phyloP scores from a whole-genome alignment of 1,139 yeast genomes.

The Yamadazyma triangularis region DNA sequence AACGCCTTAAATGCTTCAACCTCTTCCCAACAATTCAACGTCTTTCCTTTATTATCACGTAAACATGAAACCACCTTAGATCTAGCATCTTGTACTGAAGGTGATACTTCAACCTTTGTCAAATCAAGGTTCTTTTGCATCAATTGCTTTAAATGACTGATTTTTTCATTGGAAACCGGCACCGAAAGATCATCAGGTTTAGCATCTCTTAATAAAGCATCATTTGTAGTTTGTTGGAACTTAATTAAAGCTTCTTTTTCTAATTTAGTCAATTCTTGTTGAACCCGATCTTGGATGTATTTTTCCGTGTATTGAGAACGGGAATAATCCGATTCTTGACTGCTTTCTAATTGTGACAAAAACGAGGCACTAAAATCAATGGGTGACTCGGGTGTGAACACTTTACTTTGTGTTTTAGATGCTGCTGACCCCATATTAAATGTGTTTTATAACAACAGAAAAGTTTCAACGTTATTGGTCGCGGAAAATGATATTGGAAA shows the following conservation, averaged over 20 bases:
- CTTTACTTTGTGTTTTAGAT: slow-evolving; percentile 61
- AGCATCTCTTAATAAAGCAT: slow-evolving; percentile 31
- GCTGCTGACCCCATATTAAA: slow-evolving; percentile 57
- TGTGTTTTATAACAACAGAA: no score
- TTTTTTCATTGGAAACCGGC: slow-evolving; percentile 32
- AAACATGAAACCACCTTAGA: slow-evolving; percentile 61
- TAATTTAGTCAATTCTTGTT: slow-evolving; percentile 57
- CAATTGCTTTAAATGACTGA: slow-evolving; percentile 41
- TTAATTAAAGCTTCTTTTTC: slow-evolving; percentile 55
- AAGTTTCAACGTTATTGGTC: no score
- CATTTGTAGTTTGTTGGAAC: slow-evolving; percentile 50
- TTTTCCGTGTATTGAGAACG: slow-evolving; percentile 77
- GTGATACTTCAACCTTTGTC: slow-evolving; percentile 30
- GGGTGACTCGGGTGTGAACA: slow-evolving; percentile 67
- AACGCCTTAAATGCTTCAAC: slow-evolving; percentile 66
- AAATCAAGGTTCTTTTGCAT: slow-evolving; percentile 47
- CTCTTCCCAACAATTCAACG: slow-evolving; percentile 86
- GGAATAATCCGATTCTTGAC: slow-evolving; percentile 76
- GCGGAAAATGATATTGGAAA: no score
- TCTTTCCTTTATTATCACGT: slow-evolving; percentile 61
- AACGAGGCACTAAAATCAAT: slow-evolving; percentile 70
- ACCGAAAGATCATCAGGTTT: slow-evolving; percentile 27
- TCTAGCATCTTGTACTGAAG: slow-evolving; percentile 43
- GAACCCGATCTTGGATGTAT: slow-evolving; percentile 72
- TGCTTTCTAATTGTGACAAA: slow-evolving; percentile 65